Evolutionary conservation across 139 green algal genomes (phyloP), one percentile per base, ranked within the genome.

Genomic region (Edaphochlamys debaryana): DNA sequence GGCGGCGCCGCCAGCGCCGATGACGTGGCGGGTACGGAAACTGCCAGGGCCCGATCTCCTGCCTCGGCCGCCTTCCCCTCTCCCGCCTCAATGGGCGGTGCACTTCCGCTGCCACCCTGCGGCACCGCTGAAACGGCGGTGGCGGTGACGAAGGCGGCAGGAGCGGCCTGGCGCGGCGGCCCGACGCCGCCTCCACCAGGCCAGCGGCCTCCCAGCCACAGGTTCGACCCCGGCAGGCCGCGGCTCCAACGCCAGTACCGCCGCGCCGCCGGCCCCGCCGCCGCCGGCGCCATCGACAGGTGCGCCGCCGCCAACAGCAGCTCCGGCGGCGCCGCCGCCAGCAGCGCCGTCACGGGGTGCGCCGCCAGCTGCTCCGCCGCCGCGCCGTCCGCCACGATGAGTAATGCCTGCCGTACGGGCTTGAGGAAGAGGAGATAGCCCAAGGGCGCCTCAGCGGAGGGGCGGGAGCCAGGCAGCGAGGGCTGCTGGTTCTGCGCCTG

Each of bases 181-280:
- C n/a, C n/a, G n/a, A n/a, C n/a, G n/a, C 66, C 37, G 66, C 36
- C 66, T 6, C 19, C 56, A 32, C 6, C 56, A 29, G 9, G n/a
- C 20, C n/a, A 45, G 32, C 32, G 4, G 1, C 22, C n/a, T 22
- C 0, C 8, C 36, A 5, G 30, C 76, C 76, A 82, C 30, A 94
- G 54, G 77, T 92, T 86, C 45, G 85, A 69, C 29, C 80, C 84
- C 29, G 88, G 79, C 67, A 93, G 75, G 63, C 42, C 87, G 82
- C 87, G 0, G 4, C 8, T 2, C 62, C n/a, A n/a, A n/a, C n/a
- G n/a, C n/a, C n/a, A n/a, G n/a, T n/a, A n/a, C n/a, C n/a, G n/a
- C n/a, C n/a, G 69, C 60, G 91, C 87, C 23, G 45, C 25, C 3
- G 36, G 7, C 2, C 40, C 75, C 48, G 38, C 60, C 29, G 71